These are phyloP conservation scores for Lepidium didymum DNA, from an alignment of 345 rosid genomes.

Conservation along the genomic window DNA sequence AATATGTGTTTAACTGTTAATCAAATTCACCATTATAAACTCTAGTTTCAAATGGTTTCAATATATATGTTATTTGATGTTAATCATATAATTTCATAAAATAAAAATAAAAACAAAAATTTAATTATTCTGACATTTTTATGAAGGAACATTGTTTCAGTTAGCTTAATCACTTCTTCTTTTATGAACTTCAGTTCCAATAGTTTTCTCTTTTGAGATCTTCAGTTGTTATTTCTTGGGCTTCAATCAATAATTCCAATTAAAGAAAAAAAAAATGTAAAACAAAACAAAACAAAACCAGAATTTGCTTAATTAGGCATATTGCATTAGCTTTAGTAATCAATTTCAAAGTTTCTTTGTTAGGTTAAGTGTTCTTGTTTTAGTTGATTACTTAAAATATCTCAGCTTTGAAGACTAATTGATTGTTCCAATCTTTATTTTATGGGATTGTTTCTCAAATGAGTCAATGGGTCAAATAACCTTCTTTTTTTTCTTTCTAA, in stretches of 20 bases:
- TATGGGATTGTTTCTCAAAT: too few relatives aligned
- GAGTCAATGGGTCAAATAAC: too few relatives aligned
- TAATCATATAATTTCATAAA: neutral
- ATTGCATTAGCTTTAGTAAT: neutral
- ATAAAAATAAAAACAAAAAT: neutral
- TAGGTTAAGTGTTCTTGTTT: neutral
- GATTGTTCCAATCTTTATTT: neutral
- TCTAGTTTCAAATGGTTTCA: neutral
- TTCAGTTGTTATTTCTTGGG: neutral
- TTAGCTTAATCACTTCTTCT: neutral
- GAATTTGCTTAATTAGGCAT: neutral
- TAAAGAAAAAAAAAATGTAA: neutral
- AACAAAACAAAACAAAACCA: neutral
- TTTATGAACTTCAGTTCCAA: neutral
- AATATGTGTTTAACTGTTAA: neutral
- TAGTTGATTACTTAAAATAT: neutral
- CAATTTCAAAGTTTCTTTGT: neutral
- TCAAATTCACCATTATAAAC: neutral
- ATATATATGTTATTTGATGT: neutral
- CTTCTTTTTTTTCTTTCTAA: too few relatives aligned
- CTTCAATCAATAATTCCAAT: neutral
- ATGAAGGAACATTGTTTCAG: neutral
- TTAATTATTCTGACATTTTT: neutral
- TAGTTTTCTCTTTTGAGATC: neutral
- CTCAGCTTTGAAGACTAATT: neutral